Evolutionary conservation across 345 rosid genomes (phyloP), one percentile per base, ranked within the genome.

Genomic region (Eutrema japonicum): DNA sequence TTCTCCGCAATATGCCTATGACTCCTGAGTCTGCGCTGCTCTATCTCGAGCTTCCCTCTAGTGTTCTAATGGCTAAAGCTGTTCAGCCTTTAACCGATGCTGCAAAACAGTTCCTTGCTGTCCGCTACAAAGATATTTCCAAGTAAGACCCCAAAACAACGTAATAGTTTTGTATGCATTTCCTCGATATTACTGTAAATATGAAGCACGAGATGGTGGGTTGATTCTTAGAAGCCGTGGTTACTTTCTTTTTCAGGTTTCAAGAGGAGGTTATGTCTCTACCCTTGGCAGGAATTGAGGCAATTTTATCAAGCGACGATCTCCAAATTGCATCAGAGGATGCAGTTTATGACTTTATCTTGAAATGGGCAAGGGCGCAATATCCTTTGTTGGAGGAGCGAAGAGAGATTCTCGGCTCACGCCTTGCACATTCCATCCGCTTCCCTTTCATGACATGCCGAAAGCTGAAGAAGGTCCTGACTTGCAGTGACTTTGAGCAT

Each of bases 281-380:
- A 68, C 97, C 97, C 7, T 75, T 95, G 29, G 86, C 96, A 55
- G 99, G 99, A 64, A 70, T 94, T n/a, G 99, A 94, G 74, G 99
- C 97, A 18, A 81, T 95, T 67, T 76, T 95, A 59, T 81, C 91
- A 12, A 88, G 98, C 62, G 96, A 92, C 62, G 96, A 95, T 77
- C 89, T 95, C 49, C 98, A 90, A 84, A 87, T 95, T 32, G 96
- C 99, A 38, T 95, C 99, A 14, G 99, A 95, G 74, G 99, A 95
- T 72, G 97, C 96, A 37, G 96, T 90, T 8, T 95, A 88, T 65
- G 99, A 95, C 70, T 85, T 95, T 33, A 84, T 90, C 14, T 69
- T 95, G 82, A 92, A 92, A 79, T 95, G 97, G 99, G 86, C 89
- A 32, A 84, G 96, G 57, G 49, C 66, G 29, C 92, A 87, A 49